These are phyloP conservation scores for Carex kokanica DNA, from an alignment of 176 grass and related monocot genomes.

Conservation along the genomic window DNA sequence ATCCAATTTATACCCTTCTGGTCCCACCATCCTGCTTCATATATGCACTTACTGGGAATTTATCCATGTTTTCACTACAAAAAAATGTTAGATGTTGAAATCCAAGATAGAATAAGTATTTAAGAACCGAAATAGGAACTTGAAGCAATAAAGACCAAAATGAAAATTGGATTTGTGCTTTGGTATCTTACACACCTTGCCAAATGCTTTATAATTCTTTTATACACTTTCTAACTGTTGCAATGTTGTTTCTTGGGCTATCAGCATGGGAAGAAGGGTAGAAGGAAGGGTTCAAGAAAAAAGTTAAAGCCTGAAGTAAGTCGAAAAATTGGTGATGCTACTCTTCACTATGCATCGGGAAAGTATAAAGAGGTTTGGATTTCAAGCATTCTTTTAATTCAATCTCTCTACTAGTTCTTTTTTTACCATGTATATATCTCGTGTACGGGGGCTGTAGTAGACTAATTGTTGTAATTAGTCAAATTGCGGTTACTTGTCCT, in stretches of 20 bases:
- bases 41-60: not conserved
- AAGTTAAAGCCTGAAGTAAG: slow-evolving; percentile 54
- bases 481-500: not conserved
- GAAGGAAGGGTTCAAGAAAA: slow-evolving; percentile 66
- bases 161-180: slow-evolving; percentile 14
- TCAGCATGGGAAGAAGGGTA: slow-evolving; percentile 59
- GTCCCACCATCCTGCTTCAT: not conserved
- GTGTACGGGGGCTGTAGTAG: not conserved
- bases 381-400: slow-evolving; percentile 11
- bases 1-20: not conserved
- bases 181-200: not conserved
- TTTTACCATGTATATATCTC: too few species aligned
- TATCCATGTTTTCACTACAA: not conserved
- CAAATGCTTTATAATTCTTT: not conserved
- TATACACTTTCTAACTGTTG: not conserved
- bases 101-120: not conserved
- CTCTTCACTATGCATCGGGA: slow-evolving; percentile 58
- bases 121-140: not conserved
- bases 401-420: not conserved
- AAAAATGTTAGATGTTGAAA: not conserved
- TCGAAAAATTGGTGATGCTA: slow-evolving; percentile 71
- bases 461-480: not conserved
- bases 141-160: not conserved
- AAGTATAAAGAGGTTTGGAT: slow-evolving; percentile 59
- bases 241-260: slow-evolving; percentile 11